Evolutionary conservation across 1,284 basidiomycete genomes (phyloP).

Genomic region (Exobasidium cylindrosporum): DNA sequence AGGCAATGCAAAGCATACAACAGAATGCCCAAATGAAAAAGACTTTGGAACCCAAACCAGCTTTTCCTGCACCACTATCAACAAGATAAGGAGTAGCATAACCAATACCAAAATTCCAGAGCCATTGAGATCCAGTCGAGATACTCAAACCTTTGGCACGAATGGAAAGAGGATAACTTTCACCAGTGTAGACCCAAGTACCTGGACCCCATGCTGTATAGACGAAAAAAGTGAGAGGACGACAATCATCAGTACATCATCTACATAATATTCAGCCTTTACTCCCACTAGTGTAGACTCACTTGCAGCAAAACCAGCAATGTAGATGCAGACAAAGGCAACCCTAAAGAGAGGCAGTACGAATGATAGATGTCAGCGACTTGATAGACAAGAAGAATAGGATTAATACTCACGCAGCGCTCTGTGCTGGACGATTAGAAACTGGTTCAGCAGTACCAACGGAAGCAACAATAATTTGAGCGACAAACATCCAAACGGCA

Average conservation of each 20-base stretch:
- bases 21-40: constrained; percentile 75
- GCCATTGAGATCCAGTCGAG: constrained; percentile 69
- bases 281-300: too few species aligned
- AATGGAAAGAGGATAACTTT: constrained; percentile 60
- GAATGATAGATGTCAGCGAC: too few species aligned
- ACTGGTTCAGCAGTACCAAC: constrained; percentile 48
- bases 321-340: constrained; percentile 59
- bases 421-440: constrained; percentile 53
- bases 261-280: too few species aligned
- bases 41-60: constrained; percentile 72
- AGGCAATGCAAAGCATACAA: constrained; percentile 38
- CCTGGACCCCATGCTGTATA: constrained; percentile 59
- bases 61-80: constrained; percentile 60
- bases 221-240: too few species aligned
- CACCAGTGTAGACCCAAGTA: constrained; percentile 47
- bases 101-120: constrained; percentile 55
- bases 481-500: constrained; percentile 56
- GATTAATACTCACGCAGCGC: too few species aligned
- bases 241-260: too few species aligned
- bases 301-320: constrained; percentile 56
- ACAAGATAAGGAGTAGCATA: constrained; percentile 75
- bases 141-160: constrained; percentile 76
- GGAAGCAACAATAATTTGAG: constrained; percentile 59
- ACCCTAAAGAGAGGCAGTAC: too few species aligned
- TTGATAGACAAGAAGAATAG: too few species aligned